These are phyloP conservation scores for Jamesozyma spencerorum DNA, from an alignment of 805 yeast genomes.

Conservation along the genomic window DNA sequence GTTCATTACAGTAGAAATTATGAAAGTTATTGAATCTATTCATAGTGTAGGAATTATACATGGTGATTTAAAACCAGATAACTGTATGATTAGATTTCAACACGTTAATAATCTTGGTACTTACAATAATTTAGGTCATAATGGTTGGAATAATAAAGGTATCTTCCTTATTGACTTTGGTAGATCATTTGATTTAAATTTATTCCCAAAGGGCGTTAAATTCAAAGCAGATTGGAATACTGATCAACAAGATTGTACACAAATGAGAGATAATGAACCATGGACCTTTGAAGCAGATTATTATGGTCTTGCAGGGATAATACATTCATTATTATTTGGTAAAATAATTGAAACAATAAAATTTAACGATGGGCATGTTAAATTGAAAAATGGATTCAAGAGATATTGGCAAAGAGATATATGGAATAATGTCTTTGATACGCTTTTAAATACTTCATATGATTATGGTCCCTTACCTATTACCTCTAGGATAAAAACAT, in stretches of 20 bases:
- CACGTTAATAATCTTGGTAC: slow-evolving; percentile 14
- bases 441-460: slow-evolving; percentile 55
- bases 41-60: slow-evolving; percentile 64
- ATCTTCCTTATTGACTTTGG: slow-evolving; percentile 73
- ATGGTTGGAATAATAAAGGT: slow-evolving; percentile 46
- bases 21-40: slow-evolving; percentile 49
- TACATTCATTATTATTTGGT: slow-evolving; percentile 70
- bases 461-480: slow-evolving; percentile 34
- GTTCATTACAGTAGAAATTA: slow-evolving; percentile 54
- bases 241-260: slow-evolving; percentile 65
- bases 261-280: slow-evolving; percentile 46
- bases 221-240: slow-evolving; percentile 54
- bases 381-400: slow-evolving; percentile 42
- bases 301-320: slow-evolving; percentile 66
- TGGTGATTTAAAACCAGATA: slow-evolving; percentile 80
- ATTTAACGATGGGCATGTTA: slow-evolving; percentile 24
- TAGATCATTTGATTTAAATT: slow-evolving; percentile 59
- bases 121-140: slow-evolving; percentile 30
- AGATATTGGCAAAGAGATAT: slow-evolving; percentile 67
- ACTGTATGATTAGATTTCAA: slow-evolving; percentile 63
- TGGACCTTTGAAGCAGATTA: slow-evolving; percentile 83
- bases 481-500: slow-evolving; percentile 26
- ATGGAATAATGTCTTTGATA: slow-evolving; percentile 61
- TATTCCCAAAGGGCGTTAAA: slow-evolving; percentile 41
- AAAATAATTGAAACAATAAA: slow-evolving; percentile 41